phyloP scores from a whole-genome alignment of 140 eudicot genomes.

The Anethum foeniculum region DNA sequence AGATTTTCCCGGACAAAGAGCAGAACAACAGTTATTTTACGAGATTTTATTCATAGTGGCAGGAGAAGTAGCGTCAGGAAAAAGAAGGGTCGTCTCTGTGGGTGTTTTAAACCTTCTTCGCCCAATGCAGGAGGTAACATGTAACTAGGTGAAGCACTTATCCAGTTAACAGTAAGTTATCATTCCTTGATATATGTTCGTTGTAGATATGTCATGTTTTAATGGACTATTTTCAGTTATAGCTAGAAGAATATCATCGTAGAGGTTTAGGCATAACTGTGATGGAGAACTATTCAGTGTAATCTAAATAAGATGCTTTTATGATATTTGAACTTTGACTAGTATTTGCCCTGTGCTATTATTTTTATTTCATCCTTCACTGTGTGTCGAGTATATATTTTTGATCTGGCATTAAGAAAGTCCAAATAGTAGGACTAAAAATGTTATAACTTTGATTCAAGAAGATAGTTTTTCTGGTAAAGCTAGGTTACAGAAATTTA shows the following conservation, averaged over 20 bases:
- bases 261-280: constrained; percentile 13
- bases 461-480: not conserved
- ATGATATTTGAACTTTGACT: not conserved
- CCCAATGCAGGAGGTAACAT: constrained; percentile 22
- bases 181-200: constrained; percentile 7
- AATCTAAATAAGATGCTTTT: constrained; percentile 11
- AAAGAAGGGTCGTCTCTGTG: constrained; percentile 56
- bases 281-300: constrained; percentile 8
- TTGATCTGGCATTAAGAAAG: not conserved
- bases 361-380: not conserved
- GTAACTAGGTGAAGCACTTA: constrained; percentile 7
- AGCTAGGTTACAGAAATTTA: not conserved
- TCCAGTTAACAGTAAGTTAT: not conserved
- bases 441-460: not conserved
- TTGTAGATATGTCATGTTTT: constrained; percentile 12
- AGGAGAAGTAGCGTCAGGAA: constrained; percentile 38
- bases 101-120: constrained; percentile 55
- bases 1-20: constrained; percentile 44
- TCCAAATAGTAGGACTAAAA: not conserved
- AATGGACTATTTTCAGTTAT: constrained; percentile 6
- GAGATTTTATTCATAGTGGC: constrained; percentile 59
- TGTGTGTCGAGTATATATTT: not conserved
- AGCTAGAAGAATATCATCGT: constrained; percentile 1
- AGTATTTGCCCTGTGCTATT: not conserved
- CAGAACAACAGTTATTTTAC: constrained; percentile 48